Conservation (phyloP, 768 basidiomycete genomes). For the Trametes coccinea region DNA sequence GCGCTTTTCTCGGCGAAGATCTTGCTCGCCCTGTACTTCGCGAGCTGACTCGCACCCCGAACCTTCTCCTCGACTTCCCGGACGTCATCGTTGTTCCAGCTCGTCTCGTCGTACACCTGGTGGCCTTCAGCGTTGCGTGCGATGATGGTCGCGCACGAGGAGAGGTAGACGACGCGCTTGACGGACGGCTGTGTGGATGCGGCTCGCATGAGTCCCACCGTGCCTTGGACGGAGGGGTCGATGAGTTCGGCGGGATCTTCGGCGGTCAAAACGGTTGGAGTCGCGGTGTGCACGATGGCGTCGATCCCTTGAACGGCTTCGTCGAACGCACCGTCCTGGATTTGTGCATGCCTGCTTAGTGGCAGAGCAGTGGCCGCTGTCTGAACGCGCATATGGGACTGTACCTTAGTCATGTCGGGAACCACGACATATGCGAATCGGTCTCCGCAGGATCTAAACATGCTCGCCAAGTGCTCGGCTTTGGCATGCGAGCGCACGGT, state of each 20-base stretch:
- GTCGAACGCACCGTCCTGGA: constrained; percentile 27
- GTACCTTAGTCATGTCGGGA: constrained; percentile 59
- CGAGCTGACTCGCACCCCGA: constrained; percentile 36
- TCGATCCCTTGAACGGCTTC: constrained; percentile 28
- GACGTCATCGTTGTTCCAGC: constrained; percentile 61
- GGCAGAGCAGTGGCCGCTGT: neutral
- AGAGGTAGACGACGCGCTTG: constrained; percentile 71
- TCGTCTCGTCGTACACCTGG: constrained; percentile 44
- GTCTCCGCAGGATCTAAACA: constrained; percentile 52
- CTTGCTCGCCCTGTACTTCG: constrained; percentile 60
- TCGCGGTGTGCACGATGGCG: constrained; percentile 26
- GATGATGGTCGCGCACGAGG: constrained; percentile 50
- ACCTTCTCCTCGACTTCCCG: constrained; percentile 50
- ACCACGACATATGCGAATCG: constrained; percentile 70
- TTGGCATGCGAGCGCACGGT: constrained; percentile 63
- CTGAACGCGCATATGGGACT: neutral
- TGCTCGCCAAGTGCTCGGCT: constrained; percentile 51
- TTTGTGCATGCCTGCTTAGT: neutral
- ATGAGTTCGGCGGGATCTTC: constrained; percentile 35
- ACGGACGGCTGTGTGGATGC: constrained; percentile 38
- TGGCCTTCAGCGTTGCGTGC: constrained; percentile 23
- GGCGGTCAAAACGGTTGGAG: constrained; percentile 19
- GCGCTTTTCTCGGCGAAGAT: constrained; percentile 58
- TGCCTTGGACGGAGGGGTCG: constrained; percentile 47
- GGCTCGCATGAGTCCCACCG: constrained; percentile 37